Conservation (phyloP, 139 green algal species). For the Choricystis sp. region DNA sequence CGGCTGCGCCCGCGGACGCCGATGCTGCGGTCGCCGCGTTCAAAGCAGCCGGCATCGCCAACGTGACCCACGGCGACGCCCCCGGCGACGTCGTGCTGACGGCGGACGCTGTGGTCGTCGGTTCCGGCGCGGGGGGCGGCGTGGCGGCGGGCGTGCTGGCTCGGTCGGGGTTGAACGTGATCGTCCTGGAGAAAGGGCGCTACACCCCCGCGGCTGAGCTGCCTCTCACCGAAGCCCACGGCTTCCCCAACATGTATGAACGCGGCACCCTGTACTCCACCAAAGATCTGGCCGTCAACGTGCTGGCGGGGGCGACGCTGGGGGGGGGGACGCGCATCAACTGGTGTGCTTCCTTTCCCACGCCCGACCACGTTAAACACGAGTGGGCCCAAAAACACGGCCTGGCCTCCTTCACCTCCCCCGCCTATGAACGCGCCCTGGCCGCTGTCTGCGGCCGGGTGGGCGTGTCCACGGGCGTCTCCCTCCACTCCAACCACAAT, state of each 20-base stretch:
- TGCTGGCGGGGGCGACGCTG: slow-evolving; percentile 47
- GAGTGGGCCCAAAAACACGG: slow-evolving; percentile 21
- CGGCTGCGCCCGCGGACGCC: neutral
- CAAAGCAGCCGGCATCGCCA: neutral
- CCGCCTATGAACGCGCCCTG: slow-evolving; percentile 14
- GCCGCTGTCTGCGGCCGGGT: slow-evolving; percentile 19
- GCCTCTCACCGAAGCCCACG: slow-evolving; percentile 14
- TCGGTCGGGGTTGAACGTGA: slow-evolving; percentile 22
- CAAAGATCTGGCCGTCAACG: slow-evolving; percentile 18
- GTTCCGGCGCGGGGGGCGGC: slow-evolving; percentile 36
- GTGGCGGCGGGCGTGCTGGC: slow-evolving; percentile 29
- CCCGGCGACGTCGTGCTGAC: slow-evolving; percentile 12
- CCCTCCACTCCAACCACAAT: slow-evolving; percentile 15
- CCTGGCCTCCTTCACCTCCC: slow-evolving; percentile 11
- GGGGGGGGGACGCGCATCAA: slow-evolving; percentile 57
- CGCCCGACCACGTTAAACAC: slow-evolving; percentile 21
- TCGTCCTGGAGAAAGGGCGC: slow-evolving; percentile 48
- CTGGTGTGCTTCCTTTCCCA: slow-evolving; percentile 33
- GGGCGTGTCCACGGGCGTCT: slow-evolving; percentile 15
- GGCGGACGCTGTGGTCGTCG: slow-evolving; percentile 43
- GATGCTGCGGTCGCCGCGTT: neutral
- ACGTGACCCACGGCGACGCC: neutral
- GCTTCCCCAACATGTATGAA: slow-evolving; percentile 34
- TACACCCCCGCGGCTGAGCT: slow-evolving; percentile 21
- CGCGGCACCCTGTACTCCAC: slow-evolving; percentile 19